These are phyloP conservation scores for Dictyostelium capitatum DNA, from an alignment of 78 protist species.

Conservation along the genomic window DNA sequence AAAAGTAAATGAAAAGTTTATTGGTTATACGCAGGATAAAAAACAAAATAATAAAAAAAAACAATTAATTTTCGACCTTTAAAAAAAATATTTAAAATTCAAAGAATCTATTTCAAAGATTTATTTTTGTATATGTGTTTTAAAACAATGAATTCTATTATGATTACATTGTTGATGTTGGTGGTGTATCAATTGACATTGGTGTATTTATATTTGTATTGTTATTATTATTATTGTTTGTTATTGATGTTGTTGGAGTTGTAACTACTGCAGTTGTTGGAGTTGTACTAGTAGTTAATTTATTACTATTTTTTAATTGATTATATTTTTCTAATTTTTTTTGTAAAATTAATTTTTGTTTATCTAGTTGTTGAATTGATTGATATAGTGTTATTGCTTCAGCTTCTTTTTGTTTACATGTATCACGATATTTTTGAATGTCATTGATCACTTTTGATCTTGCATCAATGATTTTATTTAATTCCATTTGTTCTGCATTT, in stretches of 20 bases:
- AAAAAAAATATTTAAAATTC: too few relatives aligned
- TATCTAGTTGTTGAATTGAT: slow-evolving; percentile 48
- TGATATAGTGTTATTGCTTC: slow-evolving; percentile 32
- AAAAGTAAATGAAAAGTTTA: too few relatives aligned
- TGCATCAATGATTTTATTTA: slow-evolving; percentile 52
- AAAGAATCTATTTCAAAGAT: neutral
- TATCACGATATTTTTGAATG: slow-evolving; percentile 57
- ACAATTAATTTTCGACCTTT: too few relatives aligned
- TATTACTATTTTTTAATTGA: slow-evolving; percentile 3
- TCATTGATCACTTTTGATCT: slow-evolving; percentile 44
- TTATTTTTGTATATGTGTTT: too few relatives aligned
- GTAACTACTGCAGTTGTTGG: neutral
- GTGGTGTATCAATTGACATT: slow-evolving; percentile 5
- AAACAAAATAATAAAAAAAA: too few relatives aligned
- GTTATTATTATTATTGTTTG: neutral
- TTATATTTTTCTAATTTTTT: slow-evolving; percentile 71
- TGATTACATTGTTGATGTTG: neutral
- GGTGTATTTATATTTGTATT: neutral
- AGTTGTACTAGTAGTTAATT: neutral
- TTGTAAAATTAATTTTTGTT: slow-evolving; percentile 47
- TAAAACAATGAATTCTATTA: too few relatives aligned
- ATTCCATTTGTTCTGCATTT: slow-evolving; percentile 45
- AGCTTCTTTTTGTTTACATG: slow-evolving; percentile 35
- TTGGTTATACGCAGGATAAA: too few relatives aligned
- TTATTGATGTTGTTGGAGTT: neutral